These are phyloP conservation scores for Pseudocercospora cruenta DNA, from an alignment of 2,329 filamentous ascomycete species.

Conservation along the genomic window DNA sequence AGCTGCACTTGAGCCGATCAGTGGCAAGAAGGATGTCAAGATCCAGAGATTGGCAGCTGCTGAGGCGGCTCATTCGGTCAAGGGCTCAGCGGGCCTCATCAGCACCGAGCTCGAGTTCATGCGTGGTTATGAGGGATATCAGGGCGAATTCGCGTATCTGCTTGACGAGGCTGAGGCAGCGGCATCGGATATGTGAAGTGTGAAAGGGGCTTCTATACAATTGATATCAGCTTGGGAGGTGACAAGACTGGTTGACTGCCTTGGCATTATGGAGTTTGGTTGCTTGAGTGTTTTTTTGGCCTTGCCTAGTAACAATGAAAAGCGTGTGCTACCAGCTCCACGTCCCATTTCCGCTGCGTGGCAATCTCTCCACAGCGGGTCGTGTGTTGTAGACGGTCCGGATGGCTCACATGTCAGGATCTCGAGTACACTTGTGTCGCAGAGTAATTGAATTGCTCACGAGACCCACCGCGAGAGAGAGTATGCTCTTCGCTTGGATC, in stretches of 20 bases:
- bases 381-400: too few relatives aligned
- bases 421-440: too few relatives aligned
- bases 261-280: not conserved
- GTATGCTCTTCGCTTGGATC: too few relatives aligned
- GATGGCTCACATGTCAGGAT: too few relatives aligned
- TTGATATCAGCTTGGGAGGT: not conserved
- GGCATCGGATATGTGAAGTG: not conserved
- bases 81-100: constrained; percentile 18
- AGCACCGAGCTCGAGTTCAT: constrained; percentile 29
- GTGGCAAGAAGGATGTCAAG: constrained; percentile 33
- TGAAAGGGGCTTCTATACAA: not conserved
- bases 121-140: constrained; percentile 29
- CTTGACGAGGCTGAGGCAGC: constrained; percentile 13
- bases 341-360: too few relatives aligned
- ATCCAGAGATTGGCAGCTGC: constrained; percentile 32
- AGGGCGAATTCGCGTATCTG: constrained; percentile 22
- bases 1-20: constrained; percentile 13
- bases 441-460: too few relatives aligned
- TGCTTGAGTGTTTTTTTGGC: not conserved
- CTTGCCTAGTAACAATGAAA: not conserved
- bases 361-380: too few relatives aligned
- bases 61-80: constrained; percentile 30
- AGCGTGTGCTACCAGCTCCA: not conserved
- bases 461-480: too few relatives aligned
- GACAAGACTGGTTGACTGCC: not conserved